These are phyloP conservation scores for Boletus sp. DNA, from an alignment of 768 basidiomycete species.

Conservation along the genomic window DNA sequence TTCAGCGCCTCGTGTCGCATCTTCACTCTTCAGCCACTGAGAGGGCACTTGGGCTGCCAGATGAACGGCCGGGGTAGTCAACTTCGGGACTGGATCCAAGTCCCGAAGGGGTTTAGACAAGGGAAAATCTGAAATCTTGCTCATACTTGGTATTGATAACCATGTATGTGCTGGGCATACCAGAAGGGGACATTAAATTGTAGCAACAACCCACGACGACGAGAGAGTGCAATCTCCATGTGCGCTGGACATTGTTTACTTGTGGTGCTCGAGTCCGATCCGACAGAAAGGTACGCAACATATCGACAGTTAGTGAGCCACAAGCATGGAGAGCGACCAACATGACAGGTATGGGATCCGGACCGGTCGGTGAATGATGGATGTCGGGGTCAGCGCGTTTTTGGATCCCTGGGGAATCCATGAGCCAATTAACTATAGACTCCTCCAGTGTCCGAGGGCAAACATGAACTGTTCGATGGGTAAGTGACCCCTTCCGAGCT, in stretches of 20 bases:
- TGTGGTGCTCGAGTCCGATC: slow-evolving; percentile 17
- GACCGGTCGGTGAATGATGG: neutral
- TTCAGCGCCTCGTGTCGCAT: slow-evolving; percentile 34
- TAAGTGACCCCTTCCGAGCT: slow-evolving; percentile 36
- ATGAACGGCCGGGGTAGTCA: slow-evolving; percentile 48
- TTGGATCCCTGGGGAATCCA: slow-evolving; percentile 8
- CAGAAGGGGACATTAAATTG: slow-evolving; percentile 58
- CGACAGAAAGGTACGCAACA: slow-evolving; percentile 52
- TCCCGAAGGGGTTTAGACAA: slow-evolving; percentile 35
- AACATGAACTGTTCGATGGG: slow-evolving; percentile 56
- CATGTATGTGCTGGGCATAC: slow-evolving; percentile 24
- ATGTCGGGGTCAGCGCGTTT: neutral
- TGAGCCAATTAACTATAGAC: slow-evolving; percentile 54
- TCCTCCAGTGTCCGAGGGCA: slow-evolving; percentile 44
- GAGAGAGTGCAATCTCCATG: slow-evolving; percentile 51
- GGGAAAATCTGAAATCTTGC: slow-evolving; percentile 48
- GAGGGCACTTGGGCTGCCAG: slow-evolving; percentile 70
- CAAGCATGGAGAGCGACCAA: slow-evolving; percentile 74
- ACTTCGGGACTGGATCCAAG: slow-evolving; percentile 14
- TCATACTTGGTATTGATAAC: slow-evolving; percentile 1
- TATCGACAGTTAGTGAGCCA: slow-evolving; percentile 66
- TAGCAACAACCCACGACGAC: slow-evolving; percentile 79
- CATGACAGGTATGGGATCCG: slow-evolving; percentile 42
- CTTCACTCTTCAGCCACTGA: slow-evolving; percentile 49
- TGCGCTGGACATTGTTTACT: neutral